A percentile compares a stretch with the other conserved stretches of the same genome.
Evolutionary conservation across 2,329 filamentous ascomycete genomes (phyloP).

Genomic region (Fusarium devonianum): DNA sequence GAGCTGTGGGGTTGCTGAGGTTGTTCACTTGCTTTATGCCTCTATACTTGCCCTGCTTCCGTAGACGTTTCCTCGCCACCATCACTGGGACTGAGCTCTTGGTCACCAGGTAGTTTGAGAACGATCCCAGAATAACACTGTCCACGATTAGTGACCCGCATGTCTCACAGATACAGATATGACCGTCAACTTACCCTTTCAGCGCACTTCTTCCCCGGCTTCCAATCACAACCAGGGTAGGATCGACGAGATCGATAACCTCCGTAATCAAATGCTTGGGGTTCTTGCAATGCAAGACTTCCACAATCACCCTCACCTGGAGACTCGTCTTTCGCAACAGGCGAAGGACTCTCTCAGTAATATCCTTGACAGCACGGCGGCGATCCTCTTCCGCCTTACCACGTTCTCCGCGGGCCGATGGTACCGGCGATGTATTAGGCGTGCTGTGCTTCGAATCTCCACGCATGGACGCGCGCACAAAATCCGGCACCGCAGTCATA

Average conservation of each 20-base stretch:
- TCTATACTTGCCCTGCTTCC: slow-evolving; percentile 86
- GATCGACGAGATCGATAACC: slow-evolving; percentile 91
- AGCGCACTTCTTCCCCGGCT: slow-evolving; percentile 89
- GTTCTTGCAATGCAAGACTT: slow-evolving; percentile 98
- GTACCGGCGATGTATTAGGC: slow-evolving; percentile 57
- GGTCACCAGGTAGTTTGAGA: slow-evolving; percentile 96
- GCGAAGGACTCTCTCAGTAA: slow-evolving; percentile 84
- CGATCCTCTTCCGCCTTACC: slow-evolving; percentile 79
- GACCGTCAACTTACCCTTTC: slow-evolving; percentile 74
- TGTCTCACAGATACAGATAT: neutral
- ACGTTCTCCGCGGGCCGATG: slow-evolving; percentile 56
- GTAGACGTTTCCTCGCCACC: slow-evolving; percentile 90
- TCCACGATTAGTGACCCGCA: slow-evolving; percentile 43
- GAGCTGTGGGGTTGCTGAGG: slow-evolving; percentile 72
- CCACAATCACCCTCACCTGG: slow-evolving; percentile 91
- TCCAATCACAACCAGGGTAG: slow-evolving; percentile 91
- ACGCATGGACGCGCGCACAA: slow-evolving; percentile 43
- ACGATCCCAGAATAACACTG: slow-evolving; percentile 92
- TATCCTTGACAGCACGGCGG: slow-evolving; percentile 78
- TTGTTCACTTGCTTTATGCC: slow-evolving; percentile 82
- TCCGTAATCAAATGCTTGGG: slow-evolving; percentile 96
- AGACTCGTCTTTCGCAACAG: slow-evolving; percentile 88
- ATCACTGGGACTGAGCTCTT: slow-evolving; percentile 98
- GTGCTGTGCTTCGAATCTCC: slow-evolving; percentile 44
- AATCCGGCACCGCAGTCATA: slow-evolving; percentile 46